These are phyloP conservation scores for Phytophthora capsici DNA, from an alignment of 352 stramenopile species.

Conservation along the genomic window DNA sequence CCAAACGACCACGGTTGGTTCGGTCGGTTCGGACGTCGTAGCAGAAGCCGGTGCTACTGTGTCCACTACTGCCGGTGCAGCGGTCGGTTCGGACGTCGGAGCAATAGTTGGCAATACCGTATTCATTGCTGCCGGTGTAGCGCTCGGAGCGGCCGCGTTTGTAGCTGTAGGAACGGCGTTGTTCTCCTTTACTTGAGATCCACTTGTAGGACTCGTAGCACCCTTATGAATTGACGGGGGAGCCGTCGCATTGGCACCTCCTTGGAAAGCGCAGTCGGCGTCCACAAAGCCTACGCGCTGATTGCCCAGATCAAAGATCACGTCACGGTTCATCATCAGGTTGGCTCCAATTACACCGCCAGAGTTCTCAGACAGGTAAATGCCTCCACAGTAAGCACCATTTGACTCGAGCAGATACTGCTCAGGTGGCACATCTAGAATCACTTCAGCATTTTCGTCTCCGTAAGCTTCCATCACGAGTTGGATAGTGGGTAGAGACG, in stretches of 20 bases:
- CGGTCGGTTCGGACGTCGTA: no score
- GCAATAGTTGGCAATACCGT: slow-evolving; percentile 9
- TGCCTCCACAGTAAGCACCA: slow-evolving; percentile 60
- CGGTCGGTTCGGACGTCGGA: slow-evolving; percentile 12
- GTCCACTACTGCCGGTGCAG: slow-evolving; percentile 11
- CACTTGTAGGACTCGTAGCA: slow-evolving; percentile 10
- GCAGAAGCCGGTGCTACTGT: not conserved
- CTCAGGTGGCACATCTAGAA: slow-evolving; percentile 61
- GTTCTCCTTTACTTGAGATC: slow-evolving; percentile 15
- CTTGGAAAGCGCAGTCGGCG: slow-evolving; percentile 57
- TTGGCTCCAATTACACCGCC: slow-evolving; percentile 85
- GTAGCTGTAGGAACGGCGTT: slow-evolving; percentile 6
- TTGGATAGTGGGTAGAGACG: slow-evolving; percentile 68
- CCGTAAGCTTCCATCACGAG: slow-evolving; percentile 70
- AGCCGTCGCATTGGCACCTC: slow-evolving; percentile 11
- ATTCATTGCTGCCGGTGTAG: slow-evolving; percentile 7
- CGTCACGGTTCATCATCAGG: slow-evolving; percentile 83
- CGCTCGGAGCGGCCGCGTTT: slow-evolving; percentile 11
- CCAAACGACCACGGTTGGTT: no score
- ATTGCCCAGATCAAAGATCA: slow-evolving; percentile 80
- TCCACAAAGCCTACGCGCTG: slow-evolving; percentile 83
- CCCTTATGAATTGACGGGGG: slow-evolving; percentile 13
- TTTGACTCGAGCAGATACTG: slow-evolving; percentile 70
- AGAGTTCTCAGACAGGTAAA: slow-evolving; percentile 73
- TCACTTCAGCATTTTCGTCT: slow-evolving; percentile 62